Conservation (phyloP, 129 eudicot species). For the Ambrosia trifida region DNA sequence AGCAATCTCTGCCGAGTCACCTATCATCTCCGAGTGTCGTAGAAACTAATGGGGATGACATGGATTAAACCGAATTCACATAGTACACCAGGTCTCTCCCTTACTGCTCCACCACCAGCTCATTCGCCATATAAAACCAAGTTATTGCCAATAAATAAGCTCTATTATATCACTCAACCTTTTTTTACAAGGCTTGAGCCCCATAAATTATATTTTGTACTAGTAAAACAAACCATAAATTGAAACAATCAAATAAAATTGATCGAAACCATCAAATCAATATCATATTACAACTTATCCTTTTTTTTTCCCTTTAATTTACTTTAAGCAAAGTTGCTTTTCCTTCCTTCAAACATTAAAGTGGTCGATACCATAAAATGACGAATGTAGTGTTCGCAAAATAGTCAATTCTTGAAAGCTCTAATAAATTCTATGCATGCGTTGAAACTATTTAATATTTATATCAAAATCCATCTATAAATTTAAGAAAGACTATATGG, state of each 20-base stretch:
- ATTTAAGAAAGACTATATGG: neutral
- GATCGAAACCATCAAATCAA: neutral
- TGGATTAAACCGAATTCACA: no score
- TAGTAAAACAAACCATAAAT: neutral
- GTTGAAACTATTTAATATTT: neutral
- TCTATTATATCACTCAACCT: no score
- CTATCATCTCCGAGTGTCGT: no score
- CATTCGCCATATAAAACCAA: no score
- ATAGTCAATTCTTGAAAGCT: neutral
- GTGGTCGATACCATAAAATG: neutral
- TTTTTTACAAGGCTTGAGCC: no score
- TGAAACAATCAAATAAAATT: neutral
- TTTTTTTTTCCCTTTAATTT: neutral
- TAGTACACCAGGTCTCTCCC: no score
- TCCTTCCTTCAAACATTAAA: neutral
- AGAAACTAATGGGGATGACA: no score
- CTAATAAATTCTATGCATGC: neutral
- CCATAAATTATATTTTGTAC: no score
- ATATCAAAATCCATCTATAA: neutral
- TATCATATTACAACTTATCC: neutral
- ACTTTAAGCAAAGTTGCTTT: neutral
- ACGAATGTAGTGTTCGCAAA: neutral
- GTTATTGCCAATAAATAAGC: no score
- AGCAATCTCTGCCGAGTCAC: no score
- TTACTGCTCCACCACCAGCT: no score